These are phyloP conservation scores for Salmacisia buchloeana DNA, from an alignment of 1,284 basidiomycete species.

Conservation along the genomic window DNA sequence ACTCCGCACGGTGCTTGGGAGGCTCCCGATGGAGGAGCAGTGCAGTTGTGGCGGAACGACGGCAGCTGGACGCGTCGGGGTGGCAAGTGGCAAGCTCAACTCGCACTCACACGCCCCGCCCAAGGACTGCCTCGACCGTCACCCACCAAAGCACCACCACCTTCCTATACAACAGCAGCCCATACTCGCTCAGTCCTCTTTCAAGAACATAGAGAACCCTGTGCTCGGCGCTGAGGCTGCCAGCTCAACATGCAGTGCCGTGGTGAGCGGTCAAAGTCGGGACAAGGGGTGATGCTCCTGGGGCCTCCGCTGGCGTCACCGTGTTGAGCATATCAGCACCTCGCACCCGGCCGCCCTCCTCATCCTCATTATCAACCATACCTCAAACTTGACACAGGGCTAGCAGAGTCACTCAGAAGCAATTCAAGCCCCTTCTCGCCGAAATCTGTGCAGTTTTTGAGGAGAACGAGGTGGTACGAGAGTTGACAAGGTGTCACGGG, in stretches of 20 bases:
- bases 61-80: not conserved
- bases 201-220: too few relatives aligned
- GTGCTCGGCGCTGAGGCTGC: not conserved
- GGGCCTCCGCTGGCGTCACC: not conserved
- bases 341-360: too few relatives aligned
- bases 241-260: not conserved
- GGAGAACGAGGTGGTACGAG: not conserved
- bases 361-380: not conserved
- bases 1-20: too few relatives aligned
- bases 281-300: not conserved
- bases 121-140: not conserved
- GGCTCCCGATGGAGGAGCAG: too few relatives aligned
- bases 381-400: not conserved
- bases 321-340: not conserved
- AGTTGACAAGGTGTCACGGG: not conserved
- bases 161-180: not conserved
- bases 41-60: too few relatives aligned
- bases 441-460: not conserved
- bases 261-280: not conserved
- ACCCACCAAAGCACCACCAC: not conserved
- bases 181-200: not conserved
- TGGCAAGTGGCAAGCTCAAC: too few relatives aligned
- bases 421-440: not conserved
- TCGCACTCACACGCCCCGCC: not conserved
- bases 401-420: not conserved